Percentiles rank a stretch among this genome's conserved stretches.
Conservation (phyloP, 306 rosid genomes). For the Heteromeles arbutifolia region DNA sequence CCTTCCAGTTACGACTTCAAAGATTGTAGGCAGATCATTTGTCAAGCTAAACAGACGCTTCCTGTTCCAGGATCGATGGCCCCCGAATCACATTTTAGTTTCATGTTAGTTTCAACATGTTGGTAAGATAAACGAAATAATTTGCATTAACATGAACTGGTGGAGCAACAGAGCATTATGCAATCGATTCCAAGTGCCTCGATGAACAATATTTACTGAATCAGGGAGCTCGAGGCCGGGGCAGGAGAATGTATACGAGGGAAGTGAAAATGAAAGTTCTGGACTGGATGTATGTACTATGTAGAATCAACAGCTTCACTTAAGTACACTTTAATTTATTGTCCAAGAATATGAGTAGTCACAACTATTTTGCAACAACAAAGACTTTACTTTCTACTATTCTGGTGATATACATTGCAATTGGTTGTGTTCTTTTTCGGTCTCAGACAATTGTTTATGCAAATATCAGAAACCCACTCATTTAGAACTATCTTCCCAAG, state of each 20-base stretch:
- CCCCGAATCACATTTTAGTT: neutral
- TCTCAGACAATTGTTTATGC: neutral
- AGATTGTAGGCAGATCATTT: conserved; percentile 53
- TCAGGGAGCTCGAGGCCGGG: neutral
- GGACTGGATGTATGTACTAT: neutral
- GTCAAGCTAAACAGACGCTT: conserved; percentile 51
- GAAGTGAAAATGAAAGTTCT: neutral
- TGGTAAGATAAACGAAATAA: no score
- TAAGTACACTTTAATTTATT: neutral
- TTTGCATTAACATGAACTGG: neutral
- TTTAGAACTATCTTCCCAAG: neutral
- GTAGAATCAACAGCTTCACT: neutral
- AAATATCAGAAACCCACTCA: neutral
- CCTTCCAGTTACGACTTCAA: conserved; percentile 55
- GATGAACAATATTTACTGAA: neutral
- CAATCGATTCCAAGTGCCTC: neutral
- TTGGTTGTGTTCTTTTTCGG: neutral
- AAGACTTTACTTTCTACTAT: neutral
- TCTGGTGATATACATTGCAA: neutral
- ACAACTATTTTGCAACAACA: neutral
- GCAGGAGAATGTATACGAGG: neutral
- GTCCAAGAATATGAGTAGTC: neutral
- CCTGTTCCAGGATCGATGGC: conserved; percentile 21
- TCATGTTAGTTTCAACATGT: neutral
- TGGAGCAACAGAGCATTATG: neutral